A percentile compares a stretch with the other conserved stretches of the same genome.
Conservation (phyloP, 1,284 basidiomycete genomes). For the Ustilago xerochloae region DNA sequence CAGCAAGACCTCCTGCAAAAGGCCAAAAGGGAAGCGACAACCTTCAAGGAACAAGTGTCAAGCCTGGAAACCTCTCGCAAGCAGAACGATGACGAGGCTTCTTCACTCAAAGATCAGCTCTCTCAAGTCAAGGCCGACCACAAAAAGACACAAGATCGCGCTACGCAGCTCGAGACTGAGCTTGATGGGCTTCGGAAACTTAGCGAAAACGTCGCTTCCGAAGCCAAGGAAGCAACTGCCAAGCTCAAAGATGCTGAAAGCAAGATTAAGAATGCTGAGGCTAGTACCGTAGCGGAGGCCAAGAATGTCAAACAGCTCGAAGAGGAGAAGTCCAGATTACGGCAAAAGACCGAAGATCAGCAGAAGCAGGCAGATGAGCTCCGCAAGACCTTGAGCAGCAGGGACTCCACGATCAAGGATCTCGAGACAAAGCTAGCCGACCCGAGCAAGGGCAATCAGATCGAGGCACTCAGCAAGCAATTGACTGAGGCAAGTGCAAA, state of each 20-base stretch:
- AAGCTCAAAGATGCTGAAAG: constrained; percentile 20
- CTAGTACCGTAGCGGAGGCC: constrained; percentile 4
- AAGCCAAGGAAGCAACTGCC: constrained; percentile 5
- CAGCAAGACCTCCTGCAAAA: constrained; percentile 22
- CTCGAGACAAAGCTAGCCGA: constrained; percentile 45
- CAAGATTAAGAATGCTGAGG: constrained; percentile 24
- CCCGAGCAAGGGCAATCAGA: constrained; percentile 41
- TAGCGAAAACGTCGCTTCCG: constrained; percentile 9
- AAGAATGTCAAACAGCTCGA: constrained; percentile 23
- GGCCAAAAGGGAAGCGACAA: constrained; percentile 14
- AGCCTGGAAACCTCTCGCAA: constrained; percentile 12
- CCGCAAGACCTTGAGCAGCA: constrained; percentile 5
- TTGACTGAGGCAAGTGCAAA: not conserved
- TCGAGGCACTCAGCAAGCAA: constrained; percentile 14
- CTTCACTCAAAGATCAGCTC: constrained; percentile 22
- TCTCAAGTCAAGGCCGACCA: constrained; percentile 15
- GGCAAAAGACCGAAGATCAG: constrained; percentile 16
- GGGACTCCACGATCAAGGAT: constrained; percentile 18
- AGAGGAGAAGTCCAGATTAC: constrained; percentile 23
- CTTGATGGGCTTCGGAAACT: constrained; percentile 14
- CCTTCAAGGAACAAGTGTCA: constrained; percentile 1
- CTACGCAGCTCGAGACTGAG: constrained; percentile 22
- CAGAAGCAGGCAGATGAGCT: constrained; percentile 32
- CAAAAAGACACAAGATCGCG: constrained; percentile 20
- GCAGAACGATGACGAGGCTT: not conserved